Base-by-base conservation (phyloP, 768 basidiomycete genomes). In the Lactifluus echinatus region DNA sequence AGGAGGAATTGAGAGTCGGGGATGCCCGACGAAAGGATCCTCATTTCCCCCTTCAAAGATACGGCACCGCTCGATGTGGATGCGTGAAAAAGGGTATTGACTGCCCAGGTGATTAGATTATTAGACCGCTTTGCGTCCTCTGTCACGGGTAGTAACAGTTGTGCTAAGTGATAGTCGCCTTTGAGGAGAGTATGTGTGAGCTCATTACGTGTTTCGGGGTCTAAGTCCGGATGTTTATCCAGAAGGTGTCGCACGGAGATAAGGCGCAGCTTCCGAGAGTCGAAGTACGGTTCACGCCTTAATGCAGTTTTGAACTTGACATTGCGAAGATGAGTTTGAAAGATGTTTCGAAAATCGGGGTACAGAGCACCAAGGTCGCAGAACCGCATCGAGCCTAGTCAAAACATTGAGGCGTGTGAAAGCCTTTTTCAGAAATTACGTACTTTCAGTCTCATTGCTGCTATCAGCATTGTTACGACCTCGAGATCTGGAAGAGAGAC, bases 1-100 rank as follows among this genome's bases (percentile, higher is more conserved):
- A 29, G 24, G 5, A 66, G 44, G 29, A 66, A 63, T 5, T 15
- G 40, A 2, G 46, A 24, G 39, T 64, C 61, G 14, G 50, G 5
- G 17, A 57, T 8, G 4, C 10, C 5, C 8, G n/a, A 19, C 4
- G 53, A 46, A 8, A 28, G 17, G 31, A 12, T 21, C 43, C 26
- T 59, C 42, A 59, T 55, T 26, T 63, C 45, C 19, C n/a, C 15
- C 24, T 50, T 26, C n/a, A 55, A 21, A 5, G 33, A 4, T 4
- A 40, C 47, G 1, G 1, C 36, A 26, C 21, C 4, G 12, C 28
- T 31, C 31, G n/a, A n/a, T n/a, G n/a, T 46, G 24, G 48, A 7
- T 2, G 19, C n/a, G 1, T 11, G 14, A 14, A 37, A 11, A 2
- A 44, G 3, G 34, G 23, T 0, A 6, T 24, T 2, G 2, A 44